Evolutionary conservation across 345 rosid species (phyloP).

Genomic region (Dipteronia dyeriana): DNA sequence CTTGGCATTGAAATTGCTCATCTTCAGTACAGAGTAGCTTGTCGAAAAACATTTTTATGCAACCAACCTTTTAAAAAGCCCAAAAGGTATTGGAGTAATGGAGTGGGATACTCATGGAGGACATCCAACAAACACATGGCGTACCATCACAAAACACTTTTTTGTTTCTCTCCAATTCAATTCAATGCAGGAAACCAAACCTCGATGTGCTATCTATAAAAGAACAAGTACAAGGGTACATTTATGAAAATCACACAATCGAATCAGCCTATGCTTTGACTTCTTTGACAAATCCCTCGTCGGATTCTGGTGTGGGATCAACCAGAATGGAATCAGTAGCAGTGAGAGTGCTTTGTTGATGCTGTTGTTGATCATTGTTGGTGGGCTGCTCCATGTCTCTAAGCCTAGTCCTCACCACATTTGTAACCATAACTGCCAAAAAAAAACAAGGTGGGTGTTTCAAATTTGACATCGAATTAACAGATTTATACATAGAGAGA

Average conservation of each 20-base stretch:
- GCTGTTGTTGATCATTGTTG: conserved; percentile 39
- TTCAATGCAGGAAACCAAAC: not conserved
- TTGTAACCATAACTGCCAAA: conserved; percentile 63
- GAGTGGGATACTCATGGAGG: not conserved
- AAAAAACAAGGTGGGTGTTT: not conserved
- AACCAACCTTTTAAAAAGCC: not conserved
- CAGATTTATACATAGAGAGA: not conserved
- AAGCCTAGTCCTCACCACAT: conserved; percentile 67
- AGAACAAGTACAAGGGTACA: not conserved
- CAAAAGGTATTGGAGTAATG: not conserved
- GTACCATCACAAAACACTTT: not conserved
- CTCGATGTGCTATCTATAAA: no score
- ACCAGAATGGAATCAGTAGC: conserved; percentile 20
- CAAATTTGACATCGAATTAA: not conserved
- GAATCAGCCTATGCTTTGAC: conserved; percentile 20
- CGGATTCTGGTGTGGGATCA: conserved; percentile 34
- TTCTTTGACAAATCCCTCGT: conserved; percentile 35
- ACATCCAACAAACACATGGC: conserved; percentile 15
- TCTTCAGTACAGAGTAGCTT: no score
- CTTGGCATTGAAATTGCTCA: no score
- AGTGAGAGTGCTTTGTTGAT: conserved; percentile 14
- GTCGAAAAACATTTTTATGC: no score
- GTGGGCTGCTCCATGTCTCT: conserved; percentile 61
- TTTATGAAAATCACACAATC: not conserved
- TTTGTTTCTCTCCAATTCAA: not conserved